phyloP scores from a whole-genome alignment of 306 rosid genomes.

The Astragalus glycyphyllos region DNA sequence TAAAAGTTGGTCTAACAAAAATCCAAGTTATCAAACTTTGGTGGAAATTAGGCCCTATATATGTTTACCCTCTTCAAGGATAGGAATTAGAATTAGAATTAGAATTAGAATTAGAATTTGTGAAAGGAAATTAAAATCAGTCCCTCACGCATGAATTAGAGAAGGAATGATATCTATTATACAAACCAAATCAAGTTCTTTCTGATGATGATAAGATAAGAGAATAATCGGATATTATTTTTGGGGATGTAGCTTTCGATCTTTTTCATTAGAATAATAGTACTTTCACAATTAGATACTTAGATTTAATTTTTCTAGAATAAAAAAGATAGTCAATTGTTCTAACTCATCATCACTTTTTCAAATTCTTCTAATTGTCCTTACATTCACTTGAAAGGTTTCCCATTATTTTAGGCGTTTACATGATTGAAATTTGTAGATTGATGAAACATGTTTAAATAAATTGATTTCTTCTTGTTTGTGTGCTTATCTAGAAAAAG shows the following conservation, averaged over 20 bases:
- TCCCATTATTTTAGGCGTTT: constrained; percentile 24
- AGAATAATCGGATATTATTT: constrained; percentile 2
- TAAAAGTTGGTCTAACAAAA: constrained; percentile 34
- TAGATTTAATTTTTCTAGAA: background rate
- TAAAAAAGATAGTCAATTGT: background rate
- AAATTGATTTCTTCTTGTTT: background rate
- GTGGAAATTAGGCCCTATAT: constrained; percentile 33
- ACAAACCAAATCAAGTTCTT: constrained; percentile 29
- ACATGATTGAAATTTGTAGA: background rate
- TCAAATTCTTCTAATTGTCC: no score
- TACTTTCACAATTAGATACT: constrained; percentile 6
- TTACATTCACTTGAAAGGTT: background rate
- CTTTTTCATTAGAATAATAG: constrained; percentile 16
- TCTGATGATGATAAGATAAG: background rate
- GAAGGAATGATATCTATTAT: background rate
- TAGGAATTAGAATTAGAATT: constrained; percentile 38
- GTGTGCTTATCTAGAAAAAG: background rate
- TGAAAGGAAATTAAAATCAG: constrained; percentile 27
- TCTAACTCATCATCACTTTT: background rate
- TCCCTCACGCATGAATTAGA: constrained; percentile 31
- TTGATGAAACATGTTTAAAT: background rate
- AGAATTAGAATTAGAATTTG: constrained; percentile 40
- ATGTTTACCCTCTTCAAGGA: constrained; percentile 14
- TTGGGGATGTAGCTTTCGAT: constrained; percentile 19
- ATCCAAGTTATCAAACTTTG: constrained; percentile 25